A percentile compares a stretch with the other conserved stretches of the same genome.
Conservation (phyloP, 1,284 basidiomycete species). For the Tilletia walkeri region DNA sequence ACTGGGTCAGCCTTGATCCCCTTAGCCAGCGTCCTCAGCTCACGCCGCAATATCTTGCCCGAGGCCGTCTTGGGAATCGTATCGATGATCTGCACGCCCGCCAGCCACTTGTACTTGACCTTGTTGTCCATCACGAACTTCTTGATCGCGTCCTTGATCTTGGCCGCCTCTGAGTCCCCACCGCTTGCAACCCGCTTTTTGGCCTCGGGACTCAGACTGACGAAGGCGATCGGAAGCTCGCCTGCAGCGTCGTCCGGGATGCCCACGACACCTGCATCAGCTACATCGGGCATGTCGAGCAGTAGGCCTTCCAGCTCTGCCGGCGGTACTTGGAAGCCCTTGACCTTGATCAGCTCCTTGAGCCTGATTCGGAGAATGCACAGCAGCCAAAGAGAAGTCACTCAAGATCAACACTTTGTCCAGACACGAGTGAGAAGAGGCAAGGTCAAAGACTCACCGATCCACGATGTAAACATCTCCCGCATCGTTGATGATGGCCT, state of each 20-base stretch:
- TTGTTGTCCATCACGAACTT: conserved; percentile 64
- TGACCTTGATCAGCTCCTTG: conserved; percentile 33
- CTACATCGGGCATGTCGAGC: conserved; percentile 68
- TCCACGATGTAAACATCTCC: conserved; percentile 44
- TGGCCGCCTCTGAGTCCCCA: conserved; percentile 51
- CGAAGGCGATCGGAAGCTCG: conserved; percentile 71
- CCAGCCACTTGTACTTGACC: conserved; percentile 66
- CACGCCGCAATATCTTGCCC: conserved; percentile 44
- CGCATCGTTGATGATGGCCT: conserved; percentile 28
- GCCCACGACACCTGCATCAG: conserved; percentile 72
- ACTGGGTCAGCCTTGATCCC: conserved; percentile 28
- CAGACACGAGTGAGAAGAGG: too few relatives aligned
- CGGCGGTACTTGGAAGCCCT: conserved; percentile 44
- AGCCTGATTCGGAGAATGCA: conserved; percentile 7
- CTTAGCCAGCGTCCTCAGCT: conserved; percentile 39
- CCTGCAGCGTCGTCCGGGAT: conserved; percentile 74
- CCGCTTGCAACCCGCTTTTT: conserved; percentile 58
- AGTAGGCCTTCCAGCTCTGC: conserved; percentile 71
- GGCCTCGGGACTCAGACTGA: conserved; percentile 63
- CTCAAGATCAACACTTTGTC: not conserved
- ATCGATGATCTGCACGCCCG: conserved; percentile 59
- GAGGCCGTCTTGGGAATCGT: conserved; percentile 39
- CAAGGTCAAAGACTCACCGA: conserved; percentile 4
- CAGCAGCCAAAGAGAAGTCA: not conserved
- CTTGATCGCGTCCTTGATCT: conserved; percentile 25